These are phyloP conservation scores for Penicillium turbatum DNA, from an alignment of 495 filamentous ascomycete species.

Conservation along the genomic window DNA sequence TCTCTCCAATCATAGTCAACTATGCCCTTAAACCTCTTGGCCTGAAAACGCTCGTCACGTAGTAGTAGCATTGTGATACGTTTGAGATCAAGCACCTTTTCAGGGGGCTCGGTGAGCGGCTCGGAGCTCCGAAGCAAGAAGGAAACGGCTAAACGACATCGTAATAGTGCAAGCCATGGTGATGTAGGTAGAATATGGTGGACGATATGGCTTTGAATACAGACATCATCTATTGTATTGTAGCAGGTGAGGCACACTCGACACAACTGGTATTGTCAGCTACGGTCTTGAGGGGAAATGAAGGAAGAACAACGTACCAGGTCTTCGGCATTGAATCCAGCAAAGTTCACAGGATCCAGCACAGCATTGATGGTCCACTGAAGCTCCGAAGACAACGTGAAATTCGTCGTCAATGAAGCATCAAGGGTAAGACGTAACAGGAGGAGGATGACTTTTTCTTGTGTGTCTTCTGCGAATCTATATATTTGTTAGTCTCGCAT, in stretches of 20 bases:
- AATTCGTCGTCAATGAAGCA: constrained; percentile 42
- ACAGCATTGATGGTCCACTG: constrained; percentile 43
- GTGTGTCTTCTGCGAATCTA: constrained; percentile 35
- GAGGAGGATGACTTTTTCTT: constrained; percentile 33
- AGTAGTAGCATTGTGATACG: constrained; percentile 48
- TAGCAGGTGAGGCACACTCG: constrained; percentile 52
- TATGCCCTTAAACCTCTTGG: constrained; percentile 33
- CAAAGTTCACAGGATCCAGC: constrained; percentile 28
- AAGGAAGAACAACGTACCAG: constrained; percentile 23
- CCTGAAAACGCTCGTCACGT: constrained; percentile 44
- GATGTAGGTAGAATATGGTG: constrained; percentile 53
- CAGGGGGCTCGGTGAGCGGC: constrained; percentile 41
- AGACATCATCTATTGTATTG: constrained; percentile 43
- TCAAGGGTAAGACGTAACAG: constrained; percentile 61
- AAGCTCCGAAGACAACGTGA: constrained; percentile 36
- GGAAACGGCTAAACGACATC: constrained; percentile 67
- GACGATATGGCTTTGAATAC: constrained; percentile 57
- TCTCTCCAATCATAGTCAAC: constrained; percentile 62
- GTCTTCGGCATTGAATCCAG: constrained; percentile 27
- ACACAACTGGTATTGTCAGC: constrained; percentile 42
- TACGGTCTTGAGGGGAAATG: neutral
- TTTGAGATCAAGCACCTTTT: constrained; percentile 47
- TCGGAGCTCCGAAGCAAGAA: constrained; percentile 57
- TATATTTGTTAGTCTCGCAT: constrained; percentile 8
- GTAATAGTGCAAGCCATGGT: constrained; percentile 54